Percentiles rank a stretch among this genome's conserved stretches.
These are phyloP conservation scores for Stentor roeselii DNA, from an alignment of 73 alveolate species.

Conservation along the genomic window DNA sequence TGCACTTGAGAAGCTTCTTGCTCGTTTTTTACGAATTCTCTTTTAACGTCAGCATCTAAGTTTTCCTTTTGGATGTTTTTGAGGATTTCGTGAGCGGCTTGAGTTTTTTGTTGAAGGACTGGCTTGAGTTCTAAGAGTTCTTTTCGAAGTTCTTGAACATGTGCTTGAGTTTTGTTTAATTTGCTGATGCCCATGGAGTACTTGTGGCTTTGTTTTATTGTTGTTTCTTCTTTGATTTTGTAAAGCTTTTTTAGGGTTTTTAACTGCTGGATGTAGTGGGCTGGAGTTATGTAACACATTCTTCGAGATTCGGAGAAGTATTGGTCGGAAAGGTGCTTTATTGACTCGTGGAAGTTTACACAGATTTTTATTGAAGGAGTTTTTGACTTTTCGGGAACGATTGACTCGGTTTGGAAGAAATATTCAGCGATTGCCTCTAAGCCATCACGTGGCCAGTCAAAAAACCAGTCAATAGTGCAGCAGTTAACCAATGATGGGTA, in stretches of 20 bases:
- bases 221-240: conserved; percentile 35
- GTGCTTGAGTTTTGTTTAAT: conserved; percentile 77
- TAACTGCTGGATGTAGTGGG: conserved; percentile 56
- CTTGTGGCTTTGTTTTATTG: conserved; percentile 69
- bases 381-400: conserved; percentile 19
- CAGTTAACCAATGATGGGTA: conserved; percentile 98
- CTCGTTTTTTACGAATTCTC: conserved; percentile 76
- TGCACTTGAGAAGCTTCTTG: conserved; percentile 83
- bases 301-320: conserved; percentile 41
- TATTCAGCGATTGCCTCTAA: conserved; percentile 65
- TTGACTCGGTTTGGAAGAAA: conserved; percentile 30
- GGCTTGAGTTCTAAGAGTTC: conserved; percentile 90
- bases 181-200: conserved; percentile 85
- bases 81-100: conserved; percentile 84
- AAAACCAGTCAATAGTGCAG: conserved; percentile 92
- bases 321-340: conserved; percentile 34
- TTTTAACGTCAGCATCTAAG: conserved; percentile 82
- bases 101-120: conserved; percentile 79
- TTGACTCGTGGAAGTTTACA: conserved; percentile 79
- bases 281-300: conserved; percentile 52
- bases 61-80: conserved; percentile 81
- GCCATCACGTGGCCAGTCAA: conserved; percentile 93
- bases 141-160: conserved; percentile 83
- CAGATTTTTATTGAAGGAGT: conserved; percentile 70
- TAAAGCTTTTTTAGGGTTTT: conserved; percentile 60